Percentiles rank a stretch among this genome's conserved stretches.
Evolutionary conservation across 441 rosid species (phyloP).

Genomic region (Adansonia gregorii): DNA sequence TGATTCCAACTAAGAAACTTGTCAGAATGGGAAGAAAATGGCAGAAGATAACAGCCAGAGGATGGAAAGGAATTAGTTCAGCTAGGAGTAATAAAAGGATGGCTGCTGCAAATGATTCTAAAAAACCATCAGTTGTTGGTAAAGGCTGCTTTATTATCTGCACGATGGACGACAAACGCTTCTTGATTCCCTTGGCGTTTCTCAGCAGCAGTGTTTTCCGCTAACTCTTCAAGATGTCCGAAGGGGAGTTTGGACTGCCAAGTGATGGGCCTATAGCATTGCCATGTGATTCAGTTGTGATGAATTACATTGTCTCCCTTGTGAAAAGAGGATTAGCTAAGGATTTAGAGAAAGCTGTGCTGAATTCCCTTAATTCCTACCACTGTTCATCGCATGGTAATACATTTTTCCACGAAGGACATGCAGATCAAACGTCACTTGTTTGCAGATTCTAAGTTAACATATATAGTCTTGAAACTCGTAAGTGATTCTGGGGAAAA

Average conservation of each 20-base stretch:
- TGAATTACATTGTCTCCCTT: slow-evolving; percentile 34
- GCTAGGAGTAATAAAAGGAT: not conserved
- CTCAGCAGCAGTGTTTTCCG: slow-evolving; percentile 34
- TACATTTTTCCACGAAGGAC: not conserved
- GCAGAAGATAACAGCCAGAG: slow-evolving; percentile 1
- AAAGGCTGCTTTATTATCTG: slow-evolving; percentile 42
- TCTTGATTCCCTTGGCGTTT: slow-evolving; percentile 25
- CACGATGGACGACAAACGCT: slow-evolving; percentile 25
- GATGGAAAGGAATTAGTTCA: not conserved
- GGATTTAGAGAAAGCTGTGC: slow-evolving; percentile 25
- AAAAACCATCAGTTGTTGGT: not conserved
- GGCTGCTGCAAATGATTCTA: not conserved
- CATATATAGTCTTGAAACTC: not conserved
- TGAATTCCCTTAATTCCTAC: slow-evolving; percentile 3
- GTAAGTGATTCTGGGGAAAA: not conserved
- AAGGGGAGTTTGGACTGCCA: slow-evolving; percentile 48
- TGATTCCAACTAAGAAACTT: not conserved
- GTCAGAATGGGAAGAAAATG: slow-evolving; percentile 7
- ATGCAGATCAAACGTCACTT: not conserved
- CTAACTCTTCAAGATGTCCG: slow-evolving; percentile 45
- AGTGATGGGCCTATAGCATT: slow-evolving; percentile 38
- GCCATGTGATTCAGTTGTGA: slow-evolving; percentile 41
- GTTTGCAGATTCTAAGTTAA: not conserved
- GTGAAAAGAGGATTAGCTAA: slow-evolving; percentile 14
- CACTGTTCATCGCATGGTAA: not conserved